Conservation (phyloP, 495 filamentous ascomycete species). For the Talaromyces thailandensis region DNA sequence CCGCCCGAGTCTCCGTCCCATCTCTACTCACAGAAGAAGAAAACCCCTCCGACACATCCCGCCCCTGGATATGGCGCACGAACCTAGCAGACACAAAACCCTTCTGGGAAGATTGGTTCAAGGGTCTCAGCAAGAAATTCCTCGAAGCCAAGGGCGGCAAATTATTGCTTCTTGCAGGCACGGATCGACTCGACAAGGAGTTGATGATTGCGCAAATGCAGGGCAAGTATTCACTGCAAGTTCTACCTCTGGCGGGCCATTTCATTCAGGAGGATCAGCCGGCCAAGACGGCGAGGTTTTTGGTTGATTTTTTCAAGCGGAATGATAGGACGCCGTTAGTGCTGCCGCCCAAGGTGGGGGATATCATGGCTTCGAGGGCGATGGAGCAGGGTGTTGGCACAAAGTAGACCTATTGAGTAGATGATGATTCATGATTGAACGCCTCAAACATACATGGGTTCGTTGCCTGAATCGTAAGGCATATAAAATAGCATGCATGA, state of each 20-base stretch:
- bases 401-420: not conserved
- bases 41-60: constrained; percentile 21
- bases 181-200: constrained; percentile 88
- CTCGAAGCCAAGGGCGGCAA: constrained; percentile 78
- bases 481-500: not conserved
- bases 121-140: constrained; percentile 81
- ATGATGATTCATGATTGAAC: not conserved
- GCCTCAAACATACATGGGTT: not conserved
- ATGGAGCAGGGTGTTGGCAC: constrained; percentile 27
- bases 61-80: constrained; percentile 74
- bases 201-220: constrained; percentile 98
- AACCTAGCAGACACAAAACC: constrained; percentile 75
- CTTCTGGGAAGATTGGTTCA: constrained; percentile 94
- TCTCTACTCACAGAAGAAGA: constrained; percentile 53
- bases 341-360: constrained; percentile 80
- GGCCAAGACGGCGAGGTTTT: constrained; percentile 68
- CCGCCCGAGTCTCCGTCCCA: constrained; percentile 81
- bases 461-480: constrained; percentile 3
- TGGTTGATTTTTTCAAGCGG: constrained; percentile 84
- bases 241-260: constrained; percentile 91
- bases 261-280: constrained; percentile 95
- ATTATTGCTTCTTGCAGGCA: constrained; percentile 82
- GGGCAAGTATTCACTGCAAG: constrained; percentile 92
- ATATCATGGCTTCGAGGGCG: constrained; percentile 40
- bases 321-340: constrained; percentile 82